These are phyloP conservation scores for Phytopythium ostracodes DNA, from an alignment of 352 stramenopile genomes.

Conservation along the genomic window DNA sequence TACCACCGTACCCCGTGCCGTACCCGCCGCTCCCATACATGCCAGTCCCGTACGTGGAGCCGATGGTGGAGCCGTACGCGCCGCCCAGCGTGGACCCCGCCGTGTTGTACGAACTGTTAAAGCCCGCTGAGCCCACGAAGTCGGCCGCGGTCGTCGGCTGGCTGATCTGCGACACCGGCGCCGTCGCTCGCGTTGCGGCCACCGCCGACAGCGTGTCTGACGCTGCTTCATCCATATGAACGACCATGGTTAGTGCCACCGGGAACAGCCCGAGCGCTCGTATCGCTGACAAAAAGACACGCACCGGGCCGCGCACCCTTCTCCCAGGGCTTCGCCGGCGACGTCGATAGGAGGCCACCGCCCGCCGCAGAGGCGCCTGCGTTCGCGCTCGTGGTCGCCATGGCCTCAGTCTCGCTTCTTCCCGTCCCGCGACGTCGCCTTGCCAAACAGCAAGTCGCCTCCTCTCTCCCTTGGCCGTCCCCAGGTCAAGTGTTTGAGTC, in stretches of 20 bases:
- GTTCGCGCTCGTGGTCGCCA: constrained; percentile 22
- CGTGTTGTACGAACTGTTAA: constrained; percentile 9
- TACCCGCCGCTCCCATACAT: constrained; percentile 1
- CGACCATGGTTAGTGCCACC: background rate
- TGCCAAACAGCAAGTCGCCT: too few relatives aligned
- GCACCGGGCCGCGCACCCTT: constrained; percentile 29
- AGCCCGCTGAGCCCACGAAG: constrained; percentile 4
- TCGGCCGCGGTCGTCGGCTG: constrained; percentile 7
- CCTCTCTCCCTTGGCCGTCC: too few relatives aligned
- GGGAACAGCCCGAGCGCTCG: constrained; percentile 3
- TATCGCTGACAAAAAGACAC: constrained; percentile 3
- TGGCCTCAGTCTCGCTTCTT: constrained; percentile 11
- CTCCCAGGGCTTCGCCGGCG: constrained; percentile 53
- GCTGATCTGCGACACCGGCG: constrained; percentile 1
- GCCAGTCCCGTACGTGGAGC: background rate
- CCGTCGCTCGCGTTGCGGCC: constrained; percentile 12
- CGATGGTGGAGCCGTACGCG: constrained; percentile 24
- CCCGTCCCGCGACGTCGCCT: background rate
- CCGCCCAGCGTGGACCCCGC: constrained; percentile 9
- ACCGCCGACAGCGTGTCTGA: constrained; percentile 14
- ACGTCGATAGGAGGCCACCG: constrained; percentile 1
- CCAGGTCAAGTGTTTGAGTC: too few relatives aligned
- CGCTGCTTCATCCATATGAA: constrained; percentile 8
- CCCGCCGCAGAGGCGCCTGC: background rate
- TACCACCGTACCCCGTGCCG: constrained; percentile 16